phyloP scores from a whole-genome alignment of 2,329 filamentous ascomycete species.

The Fusarium pseudocircinatum region DNA sequence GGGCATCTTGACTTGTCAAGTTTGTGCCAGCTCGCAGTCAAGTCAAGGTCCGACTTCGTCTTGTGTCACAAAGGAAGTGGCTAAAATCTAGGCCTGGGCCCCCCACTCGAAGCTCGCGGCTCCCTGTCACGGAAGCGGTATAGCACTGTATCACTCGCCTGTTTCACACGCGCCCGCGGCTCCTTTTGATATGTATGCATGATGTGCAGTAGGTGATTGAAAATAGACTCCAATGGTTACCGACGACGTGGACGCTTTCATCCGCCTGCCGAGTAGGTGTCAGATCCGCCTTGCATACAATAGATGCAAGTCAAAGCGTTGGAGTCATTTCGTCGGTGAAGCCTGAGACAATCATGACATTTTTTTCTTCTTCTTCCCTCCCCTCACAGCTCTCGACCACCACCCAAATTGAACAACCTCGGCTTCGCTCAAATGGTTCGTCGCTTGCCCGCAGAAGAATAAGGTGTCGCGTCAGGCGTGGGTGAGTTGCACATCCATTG shows the following conservation, averaged over 20 bases:
- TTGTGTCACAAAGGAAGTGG: constrained; percentile 23
- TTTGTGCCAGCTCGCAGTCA: constrained; percentile 23
- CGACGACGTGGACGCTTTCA: constrained; percentile 43
- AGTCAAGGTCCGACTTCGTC: constrained; percentile 25
- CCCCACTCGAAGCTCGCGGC: constrained; percentile 27
- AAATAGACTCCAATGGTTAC: constrained; percentile 39
- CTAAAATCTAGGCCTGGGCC: constrained; percentile 29
- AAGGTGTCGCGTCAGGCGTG: constrained; percentile 40
- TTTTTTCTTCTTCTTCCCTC: background rate
- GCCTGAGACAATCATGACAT: constrained; percentile 30
- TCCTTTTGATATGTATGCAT: constrained; percentile 43
- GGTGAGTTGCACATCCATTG: constrained; percentile 35
- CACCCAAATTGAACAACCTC: constrained; percentile 20
- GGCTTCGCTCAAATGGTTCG: constrained; percentile 22
- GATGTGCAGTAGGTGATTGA: constrained; percentile 43
- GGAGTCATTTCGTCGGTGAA: constrained; percentile 43
- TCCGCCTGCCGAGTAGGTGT: constrained; percentile 35
- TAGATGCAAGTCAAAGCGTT: constrained; percentile 25
- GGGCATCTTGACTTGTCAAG: constrained; percentile 6
- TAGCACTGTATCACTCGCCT: constrained; percentile 34
- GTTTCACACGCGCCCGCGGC: constrained; percentile 34
- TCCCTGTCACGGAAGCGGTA: constrained; percentile 36
- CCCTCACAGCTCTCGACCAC: background rate
- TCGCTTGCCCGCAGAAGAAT: constrained; percentile 19
- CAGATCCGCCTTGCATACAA: constrained; percentile 38